Conservation (phyloP, 768 basidiomycete species). For the Pholiota microspora region DNA sequence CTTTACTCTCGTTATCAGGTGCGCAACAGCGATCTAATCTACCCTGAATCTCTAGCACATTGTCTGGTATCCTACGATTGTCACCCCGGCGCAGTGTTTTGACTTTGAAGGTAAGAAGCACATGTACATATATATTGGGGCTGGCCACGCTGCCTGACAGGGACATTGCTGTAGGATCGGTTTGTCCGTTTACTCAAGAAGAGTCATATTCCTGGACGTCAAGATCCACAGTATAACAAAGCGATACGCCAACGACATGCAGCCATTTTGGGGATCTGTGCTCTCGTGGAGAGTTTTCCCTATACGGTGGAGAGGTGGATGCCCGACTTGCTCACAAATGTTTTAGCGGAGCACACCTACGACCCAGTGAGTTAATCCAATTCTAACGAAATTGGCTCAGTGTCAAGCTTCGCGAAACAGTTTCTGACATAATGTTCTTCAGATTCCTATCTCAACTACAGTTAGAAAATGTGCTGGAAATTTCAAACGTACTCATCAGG, state of each 20-base stretch:
- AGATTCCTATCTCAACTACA: slow-evolving; percentile 83
- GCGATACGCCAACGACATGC: slow-evolving; percentile 82
- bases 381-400: not conserved
- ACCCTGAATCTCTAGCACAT: slow-evolving; percentile 44
- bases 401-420: slow-evolving; percentile 7
- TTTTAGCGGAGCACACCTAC: slow-evolving; percentile 80
- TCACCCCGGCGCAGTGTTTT: slow-evolving; percentile 78
- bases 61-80: slow-evolving; percentile 80
- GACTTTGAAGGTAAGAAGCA: slow-evolving; percentile 55
- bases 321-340: slow-evolving; percentile 77
- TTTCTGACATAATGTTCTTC: slow-evolving; percentile 4
- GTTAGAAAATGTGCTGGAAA: slow-evolving; percentile 78
- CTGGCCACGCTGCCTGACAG: slow-evolving; percentile 4
- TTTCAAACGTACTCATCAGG: slow-evolving; percentile 81
- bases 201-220: slow-evolving; percentile 61
- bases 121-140: not conserved
- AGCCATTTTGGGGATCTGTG: slow-evolving; percentile 91
- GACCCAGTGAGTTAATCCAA: slow-evolving; percentile 58
- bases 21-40: not conserved
- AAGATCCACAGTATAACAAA: slow-evolving; percentile 63
- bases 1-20: too few species aligned
- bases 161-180: slow-evolving; percentile 50
- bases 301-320: slow-evolving; percentile 96
- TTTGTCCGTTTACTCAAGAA: slow-evolving; percentile 74
- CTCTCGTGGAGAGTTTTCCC: slow-evolving; percentile 91